Conservation (phyloP, 129 eudicot species). For the Helianthus annuus region HanXRQr2.0-SUNRISE NC_035447.2:70658885-70659384, state of each 20-base stretch:
- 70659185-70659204: not conserved
- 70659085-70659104: conserved; percentile 68
- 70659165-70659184: not conserved
- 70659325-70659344: not conserved
- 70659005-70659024: conserved; percentile 21
- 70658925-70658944: too few species aligned
- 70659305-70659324: not conserved
- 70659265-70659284: not conserved
- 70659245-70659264: conserved; percentile 12
- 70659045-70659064: conserved; percentile 35
- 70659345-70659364: not conserved
- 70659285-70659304: not conserved
- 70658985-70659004: not conserved
- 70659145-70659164: not conserved
- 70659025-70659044: not conserved
- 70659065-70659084: conserved; percentile 37
- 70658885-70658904: too few species aligned
- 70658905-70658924: too few species aligned
- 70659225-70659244: not conserved
- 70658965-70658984: too few species aligned
- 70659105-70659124: conserved; percentile 61
- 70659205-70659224: not conserved
- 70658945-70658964: too few species aligned
- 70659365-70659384: not conserved
- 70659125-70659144: conserved; percentile 57